Percentiles rank a stretch among this genome's conserved stretches.
Evolutionary conservation across 352 stramenopile species (phyloP).

Genomic region (Thalassiosira livingstoniorum): DNA sequence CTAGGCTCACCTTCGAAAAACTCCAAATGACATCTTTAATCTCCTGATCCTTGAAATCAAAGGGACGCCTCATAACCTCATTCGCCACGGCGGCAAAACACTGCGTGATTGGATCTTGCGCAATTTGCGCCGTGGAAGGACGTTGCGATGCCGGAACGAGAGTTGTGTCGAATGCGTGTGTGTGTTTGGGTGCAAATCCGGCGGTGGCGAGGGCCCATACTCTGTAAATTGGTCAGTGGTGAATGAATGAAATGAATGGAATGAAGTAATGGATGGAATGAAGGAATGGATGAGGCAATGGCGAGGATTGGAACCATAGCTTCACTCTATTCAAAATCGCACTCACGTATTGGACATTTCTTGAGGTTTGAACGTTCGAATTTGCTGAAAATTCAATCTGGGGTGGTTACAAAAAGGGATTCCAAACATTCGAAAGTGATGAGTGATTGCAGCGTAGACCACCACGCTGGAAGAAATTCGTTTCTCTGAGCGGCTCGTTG

Average conservation of each 20-base stretch:
- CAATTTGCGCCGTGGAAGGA: slow-evolving; percentile 38
- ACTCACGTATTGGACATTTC: slow-evolving; percentile 75
- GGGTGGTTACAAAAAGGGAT: too few species aligned
- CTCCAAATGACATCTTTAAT: slow-evolving; percentile 84
- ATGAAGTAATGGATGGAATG: too few species aligned
- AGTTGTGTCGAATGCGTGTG: slow-evolving; percentile 75
- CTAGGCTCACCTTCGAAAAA: slow-evolving; percentile 70
- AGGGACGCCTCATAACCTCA: slow-evolving; percentile 74
- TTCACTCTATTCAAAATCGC: background rate
- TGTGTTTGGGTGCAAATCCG: slow-evolving; percentile 62
- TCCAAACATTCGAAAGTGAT: too few species aligned
- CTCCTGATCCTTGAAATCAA: slow-evolving; percentile 84
- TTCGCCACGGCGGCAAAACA: slow-evolving; percentile 68
- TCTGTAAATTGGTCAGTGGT: too few species aligned
- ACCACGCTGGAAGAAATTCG: too few species aligned
- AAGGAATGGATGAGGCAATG: too few species aligned
- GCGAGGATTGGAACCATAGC: background rate
- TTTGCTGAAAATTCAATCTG: slow-evolving; percentile 59
- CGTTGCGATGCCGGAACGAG: slow-evolving; percentile 53
- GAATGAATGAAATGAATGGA: too few species aligned
- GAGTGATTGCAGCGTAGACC: too few species aligned
- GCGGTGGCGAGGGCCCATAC: slow-evolving; percentile 80
- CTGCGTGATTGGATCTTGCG: slow-evolving; percentile 70
- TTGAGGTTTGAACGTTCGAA: slow-evolving; percentile 77
- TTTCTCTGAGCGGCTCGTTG: too few species aligned